Base-by-base conservation (phyloP, 2,329 filamentous ascomycete species). In the Aurifilum marmelostoma region DNA sequence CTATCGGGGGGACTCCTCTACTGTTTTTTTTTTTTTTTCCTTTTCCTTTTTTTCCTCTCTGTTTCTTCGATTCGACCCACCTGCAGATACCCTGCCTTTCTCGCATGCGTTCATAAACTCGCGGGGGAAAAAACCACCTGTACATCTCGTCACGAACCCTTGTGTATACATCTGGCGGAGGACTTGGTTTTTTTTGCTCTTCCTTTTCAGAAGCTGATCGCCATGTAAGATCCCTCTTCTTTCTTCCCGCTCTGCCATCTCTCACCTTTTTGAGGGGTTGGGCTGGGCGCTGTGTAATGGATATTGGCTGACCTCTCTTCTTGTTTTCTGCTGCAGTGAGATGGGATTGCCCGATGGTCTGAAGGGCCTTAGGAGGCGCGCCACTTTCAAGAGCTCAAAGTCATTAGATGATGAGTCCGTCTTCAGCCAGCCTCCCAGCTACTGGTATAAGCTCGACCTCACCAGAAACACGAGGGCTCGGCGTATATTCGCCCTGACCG, bases 401-500 rank as follows among this genome's bases (percentile, higher is more conserved):
- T 32, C 27, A 73, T 78, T 9, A 74, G 69, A 71, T 18, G 69
- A 65, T 32, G 58, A 47, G 14, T 71, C 69, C 27, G 58, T 52
- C 43, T 61, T 66, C 9, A 69, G 63, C 47, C 63, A 71, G 34
- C 63, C 65, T 59, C 62, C 66, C 6, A 65, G 65, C 58, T 66
- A 71, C 56, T 69, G 67, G 70, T 69, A 67, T 63, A 71, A 69
- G 27, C 70, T 85, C 72, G 84, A 83, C 75, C 67, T 71, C n/a
- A 68, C 61, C 65, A 78, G 79, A 71, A 83, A 81, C 32, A 88
- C 86, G 0, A 82, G 81, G 66, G 82, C 83, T 41, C 84, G 91
- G 21, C 82, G 84, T 63, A 85, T 84, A 77, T 91, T 90, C 76
- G 87, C 91, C 69, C 78, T 90, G 32, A 77, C 91, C 61, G 89